Conservation (phyloP, 2,329 filamentous ascomycete genomes). For the Aurifilum marmelostoma region DNA sequence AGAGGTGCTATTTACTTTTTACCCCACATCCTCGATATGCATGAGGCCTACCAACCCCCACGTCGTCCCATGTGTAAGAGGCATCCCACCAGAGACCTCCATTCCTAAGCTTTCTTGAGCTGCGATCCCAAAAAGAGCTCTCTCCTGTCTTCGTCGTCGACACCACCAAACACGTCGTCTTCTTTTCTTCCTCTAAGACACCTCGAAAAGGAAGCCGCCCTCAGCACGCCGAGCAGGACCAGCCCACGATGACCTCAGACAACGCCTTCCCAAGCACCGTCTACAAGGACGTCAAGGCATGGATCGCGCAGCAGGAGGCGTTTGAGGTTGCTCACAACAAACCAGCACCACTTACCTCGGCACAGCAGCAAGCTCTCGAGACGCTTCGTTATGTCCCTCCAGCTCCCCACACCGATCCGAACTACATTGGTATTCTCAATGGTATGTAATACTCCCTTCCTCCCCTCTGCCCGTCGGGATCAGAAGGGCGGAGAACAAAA, state of each 20-base stretch:
- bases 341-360: constrained; percentile 43
- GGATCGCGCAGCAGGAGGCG: constrained; percentile 46
- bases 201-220: not conserved
- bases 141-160: not conserved
- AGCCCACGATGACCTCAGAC: constrained; percentile 28
- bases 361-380: constrained; percentile 46
- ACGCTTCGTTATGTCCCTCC: constrained; percentile 35
- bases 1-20: not conserved
- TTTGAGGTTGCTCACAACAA: constrained; percentile 37
- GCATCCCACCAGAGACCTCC: not conserved
- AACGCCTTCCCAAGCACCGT: constrained; percentile 20
- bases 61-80: not conserved
- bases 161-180: no score
- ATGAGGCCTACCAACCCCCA: constrained; percentile 12
- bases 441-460: constrained; percentile 36
- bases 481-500: no score
- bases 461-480: no score
- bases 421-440: constrained; percentile 46
- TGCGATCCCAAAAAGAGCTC: no score
- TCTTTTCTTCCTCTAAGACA: no score
- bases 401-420: constrained; percentile 31
- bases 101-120: no score
- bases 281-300: constrained; percentile 44
- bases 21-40: not conserved
- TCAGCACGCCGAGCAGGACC: not conserved